Percentiles rank a stretch among this genome's conserved stretches.
Conservation (phyloP, 2,329 filamentous ascomycete genomes). For the Ophiostoma montium region DNA sequence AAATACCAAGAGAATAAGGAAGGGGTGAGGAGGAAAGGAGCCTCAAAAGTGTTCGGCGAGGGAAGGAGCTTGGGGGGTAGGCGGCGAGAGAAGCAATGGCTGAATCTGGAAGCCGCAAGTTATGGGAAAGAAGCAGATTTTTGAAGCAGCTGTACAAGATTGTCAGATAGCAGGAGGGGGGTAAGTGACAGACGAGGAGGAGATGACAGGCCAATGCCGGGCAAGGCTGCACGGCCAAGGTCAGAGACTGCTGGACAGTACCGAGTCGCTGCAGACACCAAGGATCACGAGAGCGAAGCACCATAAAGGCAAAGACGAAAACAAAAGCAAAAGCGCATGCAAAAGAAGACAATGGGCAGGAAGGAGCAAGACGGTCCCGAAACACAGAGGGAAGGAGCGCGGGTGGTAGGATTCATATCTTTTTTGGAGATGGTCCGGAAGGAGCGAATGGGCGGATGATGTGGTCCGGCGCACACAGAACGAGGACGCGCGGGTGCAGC, state of each 20-base stretch:
- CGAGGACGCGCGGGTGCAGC: neutral
- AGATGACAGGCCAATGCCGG: too few relatives aligned
- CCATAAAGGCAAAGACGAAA: neutral
- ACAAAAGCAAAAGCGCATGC: neutral
- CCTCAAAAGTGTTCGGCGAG: too few relatives aligned
- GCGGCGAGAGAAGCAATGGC: neutral
- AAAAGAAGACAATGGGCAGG: neutral
- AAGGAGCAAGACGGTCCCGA: neutral
- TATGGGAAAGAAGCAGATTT: neutral
- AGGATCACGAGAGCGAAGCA: too few relatives aligned
- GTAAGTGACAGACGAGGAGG: too few relatives aligned
- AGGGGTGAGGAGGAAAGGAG: neutral
- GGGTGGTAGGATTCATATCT: slow-evolving; percentile 5
- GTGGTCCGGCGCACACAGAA: slow-evolving; percentile 1
- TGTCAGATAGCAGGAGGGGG: too few relatives aligned
- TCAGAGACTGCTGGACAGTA: neutral
- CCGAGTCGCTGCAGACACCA: neutral
- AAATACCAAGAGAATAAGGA: neutral
- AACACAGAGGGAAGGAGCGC: neutral
- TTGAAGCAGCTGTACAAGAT: too few relatives aligned
- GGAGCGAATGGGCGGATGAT: slow-evolving; percentile 2
- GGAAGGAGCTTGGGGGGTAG: too few relatives aligned
- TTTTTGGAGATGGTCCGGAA: neutral
- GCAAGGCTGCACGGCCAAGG: too few relatives aligned
- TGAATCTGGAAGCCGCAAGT: too few relatives aligned